Evolutionary conservation across 129 eudicot species (phyloP).

Genomic region (Saussurea involucrata): DNA sequence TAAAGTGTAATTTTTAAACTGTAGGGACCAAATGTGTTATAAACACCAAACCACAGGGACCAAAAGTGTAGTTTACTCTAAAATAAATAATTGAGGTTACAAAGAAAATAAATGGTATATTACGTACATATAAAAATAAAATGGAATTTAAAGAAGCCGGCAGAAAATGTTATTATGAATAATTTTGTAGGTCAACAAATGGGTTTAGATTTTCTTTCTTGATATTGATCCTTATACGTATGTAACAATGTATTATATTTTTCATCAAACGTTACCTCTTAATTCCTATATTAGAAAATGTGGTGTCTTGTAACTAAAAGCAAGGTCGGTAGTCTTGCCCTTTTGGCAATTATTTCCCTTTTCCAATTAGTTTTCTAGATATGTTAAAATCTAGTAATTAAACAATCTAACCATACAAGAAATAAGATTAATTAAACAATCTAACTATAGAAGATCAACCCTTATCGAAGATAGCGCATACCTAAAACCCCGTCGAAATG

Average conservation of each 20-base stretch:
- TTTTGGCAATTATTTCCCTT: not conserved
- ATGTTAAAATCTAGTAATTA: not conserved
- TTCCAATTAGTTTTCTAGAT: not conserved
- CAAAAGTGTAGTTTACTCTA: too few relatives aligned
- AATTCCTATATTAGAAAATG: not conserved
- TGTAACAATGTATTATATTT: conserved; percentile 6
- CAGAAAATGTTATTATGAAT: conserved; percentile 13
- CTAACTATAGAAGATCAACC: too few relatives aligned
- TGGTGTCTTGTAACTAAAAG: conserved; percentile 14
- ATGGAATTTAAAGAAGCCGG: not conserved
- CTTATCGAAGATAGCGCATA: too few relatives aligned
- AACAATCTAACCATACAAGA: not conserved
- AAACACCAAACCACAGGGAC: too few relatives aligned
- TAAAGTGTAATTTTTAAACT: too few relatives aligned
- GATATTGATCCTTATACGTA: conserved; percentile 24
- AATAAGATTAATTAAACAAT: too few relatives aligned
- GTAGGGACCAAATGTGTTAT: too few relatives aligned
- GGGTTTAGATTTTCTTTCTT: conserved; percentile 23
- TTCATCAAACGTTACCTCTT: conserved; percentile 15
- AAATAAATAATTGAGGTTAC: not conserved
- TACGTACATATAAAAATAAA: not conserved
- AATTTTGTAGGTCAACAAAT: conserved; percentile 15
- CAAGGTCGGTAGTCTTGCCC: conserved; percentile 26
- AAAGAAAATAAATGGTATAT: not conserved
- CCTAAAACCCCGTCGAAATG: too few relatives aligned